These are phyloP conservation scores for Austroboletus festivus DNA, from an alignment of 768 basidiomycete genomes.

Conservation along the genomic window DNA sequence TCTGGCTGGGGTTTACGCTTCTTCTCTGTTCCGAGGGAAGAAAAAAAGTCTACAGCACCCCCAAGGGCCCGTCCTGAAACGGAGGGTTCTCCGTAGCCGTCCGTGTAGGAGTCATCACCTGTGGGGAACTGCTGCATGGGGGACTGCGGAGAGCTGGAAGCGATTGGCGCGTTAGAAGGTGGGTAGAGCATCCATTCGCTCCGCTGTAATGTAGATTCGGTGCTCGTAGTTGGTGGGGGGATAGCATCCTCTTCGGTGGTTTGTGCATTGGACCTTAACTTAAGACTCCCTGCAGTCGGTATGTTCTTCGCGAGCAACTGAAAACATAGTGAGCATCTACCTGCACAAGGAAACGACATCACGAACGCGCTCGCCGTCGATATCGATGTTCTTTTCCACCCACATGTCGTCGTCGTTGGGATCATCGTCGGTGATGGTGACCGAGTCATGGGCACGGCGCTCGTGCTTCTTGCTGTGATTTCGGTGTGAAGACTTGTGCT, in stretches of 20 bases:
- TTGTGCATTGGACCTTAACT: constrained; percentile 59
- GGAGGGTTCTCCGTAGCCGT: constrained; percentile 59
- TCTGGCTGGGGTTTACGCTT: constrained; percentile 61
- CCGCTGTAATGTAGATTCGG: constrained; percentile 55
- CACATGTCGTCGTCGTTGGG: constrained; percentile 73
- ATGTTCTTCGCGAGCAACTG: constrained; percentile 71
- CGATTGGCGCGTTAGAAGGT: constrained; percentile 21
- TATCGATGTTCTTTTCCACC: constrained; percentile 84
- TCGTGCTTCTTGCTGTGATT: constrained; percentile 36
- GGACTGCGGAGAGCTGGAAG: constrained; percentile 32
- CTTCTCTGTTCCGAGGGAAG: constrained; percentile 77
- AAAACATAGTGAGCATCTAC: constrained; percentile 4
- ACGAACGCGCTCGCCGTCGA: constrained; percentile 72
- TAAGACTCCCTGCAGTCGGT: constrained; percentile 70
- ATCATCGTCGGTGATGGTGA: constrained; percentile 64
- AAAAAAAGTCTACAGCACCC: constrained; percentile 85
- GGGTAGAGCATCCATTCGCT: constrained; percentile 90
- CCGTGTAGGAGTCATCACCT: constrained; percentile 54
- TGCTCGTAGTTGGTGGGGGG: constrained; percentile 43
- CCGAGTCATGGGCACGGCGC: constrained; percentile 34
- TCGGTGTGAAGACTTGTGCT: constrained; percentile 45
- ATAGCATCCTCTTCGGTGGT: constrained; percentile 41
- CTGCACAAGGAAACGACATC: not conserved
- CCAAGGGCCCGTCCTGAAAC: constrained; percentile 44
- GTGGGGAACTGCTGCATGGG: constrained; percentile 25